A percentile compares a stretch with the other conserved stretches of the same genome.
phyloP scores from a whole-genome alignment of 1,139 yeast genomes.

The Magnusiomyces paraingens region DNA sequence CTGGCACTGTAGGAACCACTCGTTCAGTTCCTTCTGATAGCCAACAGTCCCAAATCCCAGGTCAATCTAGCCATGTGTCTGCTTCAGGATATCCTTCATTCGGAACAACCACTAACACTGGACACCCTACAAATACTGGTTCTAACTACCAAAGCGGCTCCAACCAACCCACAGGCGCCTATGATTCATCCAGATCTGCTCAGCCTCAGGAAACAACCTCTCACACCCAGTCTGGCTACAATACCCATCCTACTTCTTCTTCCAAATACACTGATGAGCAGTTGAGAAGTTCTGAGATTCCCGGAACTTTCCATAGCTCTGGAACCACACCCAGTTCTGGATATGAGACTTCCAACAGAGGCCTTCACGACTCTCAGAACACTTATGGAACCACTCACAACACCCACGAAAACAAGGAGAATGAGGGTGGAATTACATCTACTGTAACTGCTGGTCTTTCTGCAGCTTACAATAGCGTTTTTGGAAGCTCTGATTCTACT shows the following conservation, averaged over 20 bases:
- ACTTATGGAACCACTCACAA: not conserved
- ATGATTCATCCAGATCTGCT: too few relatives aligned
- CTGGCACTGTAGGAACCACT: not conserved
- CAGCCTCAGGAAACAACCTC: too few relatives aligned
- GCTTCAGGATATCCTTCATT: too few relatives aligned
- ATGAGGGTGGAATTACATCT: not conserved
- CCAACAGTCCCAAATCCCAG: too few relatives aligned
- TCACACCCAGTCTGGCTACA: not conserved
- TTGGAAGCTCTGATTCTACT: constrained; percentile 1
- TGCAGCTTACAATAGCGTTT: constrained; percentile 9
- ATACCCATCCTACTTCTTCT: not conserved
- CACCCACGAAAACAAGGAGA: not conserved
- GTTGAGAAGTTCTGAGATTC: constrained; percentile 2
- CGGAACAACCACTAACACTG: too few relatives aligned
- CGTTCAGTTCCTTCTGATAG: too few relatives aligned
- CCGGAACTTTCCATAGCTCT: not conserved
- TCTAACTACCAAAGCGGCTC: too few relatives aligned
- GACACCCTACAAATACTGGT: too few relatives aligned
- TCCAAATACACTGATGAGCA: not conserved
- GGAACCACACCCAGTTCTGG: not conserved
- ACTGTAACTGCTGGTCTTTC: not conserved
- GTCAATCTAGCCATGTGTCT: too few relatives aligned
- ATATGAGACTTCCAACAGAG: not conserved
- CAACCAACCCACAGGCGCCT: too few relatives aligned
- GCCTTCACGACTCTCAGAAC: not conserved